A percentile compares a stretch with the other conserved stretches of the same genome.
Evolutionary conservation across 179 eudicot genomes (phyloP).

Genomic region (Silene vulgaris): DNA sequence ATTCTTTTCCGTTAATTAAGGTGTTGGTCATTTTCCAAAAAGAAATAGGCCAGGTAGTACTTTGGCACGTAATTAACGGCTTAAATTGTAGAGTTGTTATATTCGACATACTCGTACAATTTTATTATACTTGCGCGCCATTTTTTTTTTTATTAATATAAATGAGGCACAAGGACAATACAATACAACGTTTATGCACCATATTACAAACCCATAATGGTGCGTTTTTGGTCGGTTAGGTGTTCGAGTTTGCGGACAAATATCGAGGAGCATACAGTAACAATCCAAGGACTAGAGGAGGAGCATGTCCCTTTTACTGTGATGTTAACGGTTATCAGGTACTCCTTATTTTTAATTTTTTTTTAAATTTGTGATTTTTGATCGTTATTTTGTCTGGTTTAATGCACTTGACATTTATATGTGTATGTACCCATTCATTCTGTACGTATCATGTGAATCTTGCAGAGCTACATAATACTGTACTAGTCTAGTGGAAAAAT

Average conservation of each 20-base stretch:
- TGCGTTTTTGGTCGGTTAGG: slow-evolving; percentile 36
- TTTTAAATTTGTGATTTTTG: not conserved
- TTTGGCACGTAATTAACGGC: no score
- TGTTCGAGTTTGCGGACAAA: slow-evolving; percentile 82
- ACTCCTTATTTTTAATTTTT: not conserved
- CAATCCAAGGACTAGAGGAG: slow-evolving; percentile 43
- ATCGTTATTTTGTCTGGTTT: slow-evolving; percentile 1
- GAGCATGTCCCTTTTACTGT: slow-evolving; percentile 92
- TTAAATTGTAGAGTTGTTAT: no score
- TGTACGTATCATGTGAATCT: slow-evolving; percentile 11
- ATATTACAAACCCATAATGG: no score
- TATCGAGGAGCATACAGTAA: slow-evolving; percentile 85
- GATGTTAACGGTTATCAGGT: slow-evolving; percentile 87
- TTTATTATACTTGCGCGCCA: no score
- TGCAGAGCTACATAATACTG: slow-evolving; percentile 9
- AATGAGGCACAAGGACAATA: no score
- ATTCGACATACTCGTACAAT: no score
- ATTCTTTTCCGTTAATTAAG: slow-evolving; percentile 5
- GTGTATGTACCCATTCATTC: not conserved
- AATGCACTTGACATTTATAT: not conserved
- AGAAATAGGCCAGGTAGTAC: no score
- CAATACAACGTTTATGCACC: no score
- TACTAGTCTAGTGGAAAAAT: not conserved
- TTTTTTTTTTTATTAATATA: no score
- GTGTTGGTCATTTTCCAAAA: not conserved